Conservation (phyloP, 2,329 filamentous ascomycete genomes). For the Ophiostoma sp. region DNA sequence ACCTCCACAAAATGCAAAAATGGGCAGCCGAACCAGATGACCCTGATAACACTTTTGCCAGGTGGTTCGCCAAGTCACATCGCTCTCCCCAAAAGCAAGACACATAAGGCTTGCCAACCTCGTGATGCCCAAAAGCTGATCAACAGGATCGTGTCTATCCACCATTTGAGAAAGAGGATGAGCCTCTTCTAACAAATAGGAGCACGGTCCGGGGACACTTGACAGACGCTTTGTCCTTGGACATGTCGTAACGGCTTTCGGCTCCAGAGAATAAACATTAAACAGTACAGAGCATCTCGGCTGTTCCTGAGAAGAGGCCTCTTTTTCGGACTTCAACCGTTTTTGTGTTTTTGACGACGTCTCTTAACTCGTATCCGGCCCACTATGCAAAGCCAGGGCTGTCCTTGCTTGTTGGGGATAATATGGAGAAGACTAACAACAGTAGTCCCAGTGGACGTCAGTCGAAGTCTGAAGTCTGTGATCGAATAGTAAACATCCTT, state of each 20-base stretch:
- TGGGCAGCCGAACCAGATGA: neutral
- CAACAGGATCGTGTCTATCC: neutral
- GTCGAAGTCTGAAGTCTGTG: neutral
- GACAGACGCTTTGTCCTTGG: neutral
- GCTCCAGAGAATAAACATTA: neutral
- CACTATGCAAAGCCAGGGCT: neutral
- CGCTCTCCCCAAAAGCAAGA: neutral
- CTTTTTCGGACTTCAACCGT: neutral
- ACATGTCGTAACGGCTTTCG: neutral
- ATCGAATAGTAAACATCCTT: neutral
- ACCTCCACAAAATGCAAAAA: neutral
- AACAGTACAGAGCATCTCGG: too few relatives aligned
- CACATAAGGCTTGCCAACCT: neutral
- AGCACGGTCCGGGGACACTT: neutral
- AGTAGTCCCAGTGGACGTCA: neutral
- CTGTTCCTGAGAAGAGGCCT: constrained; percentile 2
- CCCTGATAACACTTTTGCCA: neutral
- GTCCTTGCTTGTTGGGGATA: constrained; percentile 3
- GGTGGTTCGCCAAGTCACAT: neutral
- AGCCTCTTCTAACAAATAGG: neutral
- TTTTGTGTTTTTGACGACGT: neutral
- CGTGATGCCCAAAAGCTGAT: neutral
- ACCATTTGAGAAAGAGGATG: neutral
- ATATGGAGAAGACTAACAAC: neutral
- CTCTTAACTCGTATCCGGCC: constrained; percentile 12